Evolutionary conservation across 805 yeast genomes (phyloP), one percentile per base, ranked within the genome.

Genomic region (Myxozyma monticola): DNA sequence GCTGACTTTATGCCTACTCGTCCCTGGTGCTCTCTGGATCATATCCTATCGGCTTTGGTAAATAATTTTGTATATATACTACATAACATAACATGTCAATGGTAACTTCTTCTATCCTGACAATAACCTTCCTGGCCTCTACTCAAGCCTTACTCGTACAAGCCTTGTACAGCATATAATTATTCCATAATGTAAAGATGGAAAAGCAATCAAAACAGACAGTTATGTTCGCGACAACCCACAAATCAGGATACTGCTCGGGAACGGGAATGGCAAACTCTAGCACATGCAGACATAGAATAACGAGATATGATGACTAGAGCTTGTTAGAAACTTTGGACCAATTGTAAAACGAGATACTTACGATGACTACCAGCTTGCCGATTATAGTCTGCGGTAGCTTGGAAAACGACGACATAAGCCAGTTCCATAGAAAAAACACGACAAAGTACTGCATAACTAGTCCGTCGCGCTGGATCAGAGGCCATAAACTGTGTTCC

Each of bases 161-260:
- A 14, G 47, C 40, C 42, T 34, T 63, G 48, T 64, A 72, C 30
- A 81, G 65, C 53, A 77, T 83, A 68, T 76, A 81, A 60, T 84
- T 74, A 31, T 78, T 76, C 96, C 96, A 93, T n/a, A 88, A 55
- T 82, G 89, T 90, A 61, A 87, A 87, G 39, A 85, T 62, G 0
- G 70, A 65, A 61, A 90, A 91, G 51, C 89, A 86, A 0, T 78
- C 84, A 63, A 88, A 89, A 0, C 93, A 84, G 2, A 89, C 62
- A 0, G 83, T 62, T 36, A 84, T 80, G 62, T 93, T 93, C 2
- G 80, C 76, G 21, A 91, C 74, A 0, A 87, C 87, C 90, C 93
- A 88, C 4, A 93, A 59, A 66, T 93, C 97, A 1, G 97, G 96
- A 56, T 80, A 84, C 33, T 68, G 64, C 3, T 45, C 51, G 4